phyloP scores from a whole-genome alignment of 2,329 filamentous ascomycete species.

The Penicillium sp. region DNA sequence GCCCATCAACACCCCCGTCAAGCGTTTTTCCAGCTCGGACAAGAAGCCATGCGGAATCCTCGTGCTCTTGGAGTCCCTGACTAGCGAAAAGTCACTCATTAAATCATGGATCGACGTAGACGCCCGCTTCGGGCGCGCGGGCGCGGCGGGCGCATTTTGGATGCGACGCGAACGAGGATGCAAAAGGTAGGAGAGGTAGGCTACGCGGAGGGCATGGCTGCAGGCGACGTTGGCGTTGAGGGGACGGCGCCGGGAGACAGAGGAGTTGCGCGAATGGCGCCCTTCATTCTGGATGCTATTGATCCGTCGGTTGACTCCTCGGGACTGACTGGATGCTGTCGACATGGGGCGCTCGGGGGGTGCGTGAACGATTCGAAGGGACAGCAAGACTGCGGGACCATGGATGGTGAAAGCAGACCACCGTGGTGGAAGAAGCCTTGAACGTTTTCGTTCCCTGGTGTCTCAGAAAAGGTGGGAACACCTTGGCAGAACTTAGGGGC shows the following conservation, averaged over 20 bases:
- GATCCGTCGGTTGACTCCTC: slow-evolving; percentile 47
- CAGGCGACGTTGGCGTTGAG: slow-evolving; percentile 74
- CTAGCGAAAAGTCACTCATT: slow-evolving; percentile 77
- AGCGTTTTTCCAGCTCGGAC: slow-evolving; percentile 69
- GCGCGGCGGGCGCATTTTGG: slow-evolving; percentile 72
- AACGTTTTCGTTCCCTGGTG: not conserved
- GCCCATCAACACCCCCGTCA: slow-evolving; percentile 77
- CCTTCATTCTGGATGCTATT: slow-evolving; percentile 47
- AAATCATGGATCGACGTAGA: slow-evolving; percentile 75
- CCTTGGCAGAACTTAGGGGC: slow-evolving; percentile 9
- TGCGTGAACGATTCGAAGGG: slow-evolving; percentile 24
- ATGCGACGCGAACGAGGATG: slow-evolving; percentile 87
- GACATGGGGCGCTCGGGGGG: slow-evolving; percentile 41
- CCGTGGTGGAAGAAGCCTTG: slow-evolving; percentile 7
- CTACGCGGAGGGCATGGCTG: slow-evolving; percentile 83
- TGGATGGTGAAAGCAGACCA: slow-evolving; percentile 29
- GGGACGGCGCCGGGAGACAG: slow-evolving; percentile 42
- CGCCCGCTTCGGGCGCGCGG: slow-evolving; percentile 64
- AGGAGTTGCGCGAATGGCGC: slow-evolving; percentile 43
- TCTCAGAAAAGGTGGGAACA: slow-evolving; percentile 3
- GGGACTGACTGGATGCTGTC: slow-evolving; percentile 46
- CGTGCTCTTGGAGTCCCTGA: slow-evolving; percentile 67
- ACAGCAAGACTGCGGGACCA: slow-evolving; percentile 35
- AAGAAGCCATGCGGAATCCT: slow-evolving; percentile 71
- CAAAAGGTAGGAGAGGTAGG: slow-evolving; percentile 88